Conservation (phyloP, 2,329 filamentous ascomycete species). For the Mariannaea sp. region DNA sequence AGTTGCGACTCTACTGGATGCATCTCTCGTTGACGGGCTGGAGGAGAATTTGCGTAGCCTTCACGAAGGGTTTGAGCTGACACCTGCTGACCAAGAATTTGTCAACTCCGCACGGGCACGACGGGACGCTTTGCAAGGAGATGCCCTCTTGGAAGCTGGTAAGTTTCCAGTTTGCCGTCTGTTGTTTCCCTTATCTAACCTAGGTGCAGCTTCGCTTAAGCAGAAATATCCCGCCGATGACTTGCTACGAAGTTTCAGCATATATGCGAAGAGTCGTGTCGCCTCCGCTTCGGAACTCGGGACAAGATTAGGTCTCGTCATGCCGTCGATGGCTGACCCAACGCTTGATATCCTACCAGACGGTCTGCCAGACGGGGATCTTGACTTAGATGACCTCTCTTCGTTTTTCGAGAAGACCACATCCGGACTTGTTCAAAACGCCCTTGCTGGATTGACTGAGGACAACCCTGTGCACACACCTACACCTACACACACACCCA, state of each 20-base stretch:
- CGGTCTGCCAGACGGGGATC: slow-evolving; percentile 37
- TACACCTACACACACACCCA: not conserved
- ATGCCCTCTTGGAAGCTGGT: slow-evolving; percentile 36
- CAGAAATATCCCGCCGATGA: slow-evolving; percentile 48
- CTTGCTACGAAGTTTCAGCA: slow-evolving; percentile 43
- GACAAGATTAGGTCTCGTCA: slow-evolving; percentile 43
- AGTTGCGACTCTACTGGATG: slow-evolving; percentile 58
- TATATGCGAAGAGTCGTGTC: slow-evolving; percentile 42
- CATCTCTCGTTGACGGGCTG: slow-evolving; percentile 61
- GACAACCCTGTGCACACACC: slow-evolving; percentile 26
- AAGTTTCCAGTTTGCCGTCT: slow-evolving; percentile 25
- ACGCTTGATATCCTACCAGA: slow-evolving; percentile 38
- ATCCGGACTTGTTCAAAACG: slow-evolving; percentile 48
- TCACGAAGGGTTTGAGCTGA: slow-evolving; percentile 40
- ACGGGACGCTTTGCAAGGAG: slow-evolving; percentile 42
- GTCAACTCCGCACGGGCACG: slow-evolving; percentile 41
- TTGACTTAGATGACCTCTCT: slow-evolving; percentile 48
- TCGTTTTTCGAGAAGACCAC: slow-evolving; percentile 51
- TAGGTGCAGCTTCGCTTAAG: slow-evolving; percentile 39
- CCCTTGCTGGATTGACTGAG: slow-evolving; percentile 45
- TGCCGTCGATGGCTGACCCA: slow-evolving; percentile 39
- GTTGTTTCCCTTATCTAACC: not conserved
- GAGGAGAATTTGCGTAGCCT: slow-evolving; percentile 51
- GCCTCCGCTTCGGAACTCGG: slow-evolving; percentile 42
- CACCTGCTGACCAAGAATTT: slow-evolving; percentile 44